Conservation (phyloP, 2,329 filamentous ascomycete species). For the Lachnellula hyalina region DNA sequence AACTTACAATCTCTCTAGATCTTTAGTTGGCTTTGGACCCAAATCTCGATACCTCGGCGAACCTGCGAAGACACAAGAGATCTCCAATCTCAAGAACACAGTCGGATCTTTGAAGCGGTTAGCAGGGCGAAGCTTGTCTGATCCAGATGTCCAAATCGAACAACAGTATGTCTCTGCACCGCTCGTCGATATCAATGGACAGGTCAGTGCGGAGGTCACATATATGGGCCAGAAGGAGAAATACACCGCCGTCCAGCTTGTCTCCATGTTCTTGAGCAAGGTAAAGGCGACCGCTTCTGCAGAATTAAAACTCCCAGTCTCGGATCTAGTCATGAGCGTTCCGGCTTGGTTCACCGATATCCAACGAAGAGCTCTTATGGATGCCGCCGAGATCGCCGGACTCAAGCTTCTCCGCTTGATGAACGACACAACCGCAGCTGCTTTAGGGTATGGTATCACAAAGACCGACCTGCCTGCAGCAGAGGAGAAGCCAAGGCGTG, state of each 20-base stretch:
- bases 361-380: conserved; percentile 83
- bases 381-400: conserved; percentile 88
- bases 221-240: conserved; percentile 93
- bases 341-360: conserved; percentile 96
- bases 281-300: conserved; percentile 80
- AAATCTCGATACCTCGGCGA: conserved; percentile 94
- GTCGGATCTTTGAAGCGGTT: conserved; percentile 89
- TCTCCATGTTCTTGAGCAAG: conserved; percentile 94
- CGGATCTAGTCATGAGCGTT: conserved; percentile 88
- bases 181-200: conserved; percentile 85
- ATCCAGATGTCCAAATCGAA: conserved; percentile 91
- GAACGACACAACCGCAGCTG: conserved; percentile 96
- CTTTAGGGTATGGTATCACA: conserved; percentile 95
- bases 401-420: conserved; percentile 90
- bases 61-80: conserved; percentile 95
- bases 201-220: conserved; percentile 88
- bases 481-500: conserved; percentile 88
- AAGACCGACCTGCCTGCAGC: conserved; percentile 85
- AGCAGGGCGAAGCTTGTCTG: conserved; percentile 76
- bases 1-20: conserved; percentile 45
- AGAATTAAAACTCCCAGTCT: conserved; percentile 87
- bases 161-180: conserved; percentile 83
- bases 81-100: conserved; percentile 99
- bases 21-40: conserved; percentile 90
- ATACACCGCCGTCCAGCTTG: conserved; percentile 90